phyloP scores from a whole-genome alignment of 176 grass and related monocot genomes.

The Chrysopogon serrulatus region DNA sequence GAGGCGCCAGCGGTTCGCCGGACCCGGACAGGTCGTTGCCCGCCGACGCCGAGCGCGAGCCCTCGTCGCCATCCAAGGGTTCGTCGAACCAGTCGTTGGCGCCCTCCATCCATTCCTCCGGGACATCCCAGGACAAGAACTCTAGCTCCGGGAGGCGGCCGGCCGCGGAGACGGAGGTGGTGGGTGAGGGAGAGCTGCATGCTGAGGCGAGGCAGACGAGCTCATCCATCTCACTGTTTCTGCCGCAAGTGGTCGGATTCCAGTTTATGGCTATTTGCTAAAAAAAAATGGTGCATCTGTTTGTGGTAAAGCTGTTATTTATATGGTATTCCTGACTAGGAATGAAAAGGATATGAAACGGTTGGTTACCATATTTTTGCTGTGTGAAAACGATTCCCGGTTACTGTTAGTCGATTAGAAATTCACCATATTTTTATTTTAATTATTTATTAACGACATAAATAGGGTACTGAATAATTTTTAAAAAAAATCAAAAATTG shows the following conservation, averaged over 20 bases:
- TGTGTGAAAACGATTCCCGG: too few species aligned
- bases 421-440: too few species aligned
- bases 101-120: background rate
- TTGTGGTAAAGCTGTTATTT: too few species aligned
- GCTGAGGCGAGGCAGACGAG: background rate
- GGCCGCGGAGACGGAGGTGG: background rate
- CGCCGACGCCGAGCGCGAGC: background rate
- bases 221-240: background rate
- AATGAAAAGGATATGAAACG: too few species aligned
- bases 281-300: background rate
- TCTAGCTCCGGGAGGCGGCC: background rate
- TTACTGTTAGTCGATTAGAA: too few species aligned
- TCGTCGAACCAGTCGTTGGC: background rate
- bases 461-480: too few species aligned
- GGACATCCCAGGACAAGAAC: background rate
- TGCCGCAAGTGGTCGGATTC: background rate
- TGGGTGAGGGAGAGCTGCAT: background rate
- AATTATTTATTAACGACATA: too few species aligned
- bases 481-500: too few species aligned
- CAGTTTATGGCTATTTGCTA: background rate
- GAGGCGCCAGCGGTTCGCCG: background rate
- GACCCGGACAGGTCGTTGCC: background rate
- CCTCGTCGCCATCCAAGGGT: background rate
- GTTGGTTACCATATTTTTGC: too few species aligned
- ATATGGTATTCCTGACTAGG: too few species aligned